Evolutionary conservation across 495 filamentous ascomycete genomes (phyloP), one percentile per base, ranked within the genome.

Genomic region (Podospora conica): DNA sequence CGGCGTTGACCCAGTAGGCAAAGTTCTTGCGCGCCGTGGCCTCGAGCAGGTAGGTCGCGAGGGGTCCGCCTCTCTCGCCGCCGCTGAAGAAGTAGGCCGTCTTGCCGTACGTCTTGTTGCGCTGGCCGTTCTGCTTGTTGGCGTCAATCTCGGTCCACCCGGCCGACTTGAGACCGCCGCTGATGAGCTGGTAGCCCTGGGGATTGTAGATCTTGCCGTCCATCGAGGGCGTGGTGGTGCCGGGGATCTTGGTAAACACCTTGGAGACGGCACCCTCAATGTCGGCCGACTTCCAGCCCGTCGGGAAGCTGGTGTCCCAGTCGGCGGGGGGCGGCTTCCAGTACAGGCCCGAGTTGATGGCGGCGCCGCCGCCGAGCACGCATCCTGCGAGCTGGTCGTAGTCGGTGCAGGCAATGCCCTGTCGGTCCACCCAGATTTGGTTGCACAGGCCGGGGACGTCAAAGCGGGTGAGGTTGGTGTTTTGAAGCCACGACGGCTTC

Each of bases 361-460:
- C 87, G 20, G 86, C 85, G 56, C 87, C 87, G 69, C 89, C 89
- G 53, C 89, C 89, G 28, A 92, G 84, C 59, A 91, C 81, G 69
- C 89, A 91, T 25, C 87, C 89, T 56, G 87, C 87, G 81, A 87
- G 87, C 64, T 86, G 84, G 60, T 82, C 85, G 20, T 85, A 85
- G 69, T 91, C 86, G 8, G 82, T 82, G 72, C 88, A 90, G 55
- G 83, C 79, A 72, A 86, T 84, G 67, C 80, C 87, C 33, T 74
- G 75, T 25, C 82, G 83, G 68, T 84, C 81, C 53, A 76, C 79
- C 82, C 82, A 89, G 63, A 87, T 87, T 70, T 85, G 81, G 68
- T 85, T 88, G 74, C 85, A 88, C 63, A 91, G 81, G 60, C 89
- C 89, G 1, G 89, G 89, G 15, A 91, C 82, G 71, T 92, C 89